Conservation (phyloP, 768 basidiomycete genomes). For the Trichaptum fuscoviolaceum region DNA sequence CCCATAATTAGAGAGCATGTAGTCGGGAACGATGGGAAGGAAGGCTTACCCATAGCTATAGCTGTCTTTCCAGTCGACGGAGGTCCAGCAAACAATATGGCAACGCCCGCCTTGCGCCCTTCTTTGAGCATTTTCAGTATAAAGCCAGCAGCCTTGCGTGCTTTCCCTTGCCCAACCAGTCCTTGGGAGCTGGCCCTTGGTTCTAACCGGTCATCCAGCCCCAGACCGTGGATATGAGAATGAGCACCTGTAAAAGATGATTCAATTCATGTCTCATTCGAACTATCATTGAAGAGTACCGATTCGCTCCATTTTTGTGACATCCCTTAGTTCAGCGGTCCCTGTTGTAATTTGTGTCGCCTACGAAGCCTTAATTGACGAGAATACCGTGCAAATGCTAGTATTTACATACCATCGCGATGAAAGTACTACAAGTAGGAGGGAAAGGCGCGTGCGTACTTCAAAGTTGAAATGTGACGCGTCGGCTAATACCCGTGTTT, state of each 20-base stretch:
- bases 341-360: conserved; percentile 74
- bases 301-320: conserved; percentile 92
- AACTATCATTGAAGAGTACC: conserved; percentile 35
- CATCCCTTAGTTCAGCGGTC: conserved; percentile 75
- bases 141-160: conserved; percentile 95
- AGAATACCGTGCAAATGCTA: neutral
- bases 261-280: conserved; percentile 1
- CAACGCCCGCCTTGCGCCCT: conserved; percentile 89
- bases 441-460: conserved; percentile 17
- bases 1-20: conserved; percentile 1
- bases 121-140: conserved; percentile 98
- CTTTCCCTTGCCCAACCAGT: conserved; percentile 96
- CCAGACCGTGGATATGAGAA: conserved; percentile 94
- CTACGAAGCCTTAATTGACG: conserved; percentile 21
- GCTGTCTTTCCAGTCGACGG: conserved; percentile 98
- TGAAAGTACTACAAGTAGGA: conserved; percentile 3
- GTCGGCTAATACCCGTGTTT: conserved; percentile 14
- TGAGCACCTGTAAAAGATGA: conserved; percentile 57
- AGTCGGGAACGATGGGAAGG: conserved; percentile 3
- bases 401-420: conserved; percentile 9
- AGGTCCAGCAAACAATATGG: conserved; percentile 96
- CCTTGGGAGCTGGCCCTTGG: conserved; percentile 87
- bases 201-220: conserved; percentile 88
- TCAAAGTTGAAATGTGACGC: neutral
- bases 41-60: conserved; percentile 80